Evolutionary conservation across 192 early-diverging fungal genomes (phyloP).

Genomic region (Allomyces javanicus): DNA sequence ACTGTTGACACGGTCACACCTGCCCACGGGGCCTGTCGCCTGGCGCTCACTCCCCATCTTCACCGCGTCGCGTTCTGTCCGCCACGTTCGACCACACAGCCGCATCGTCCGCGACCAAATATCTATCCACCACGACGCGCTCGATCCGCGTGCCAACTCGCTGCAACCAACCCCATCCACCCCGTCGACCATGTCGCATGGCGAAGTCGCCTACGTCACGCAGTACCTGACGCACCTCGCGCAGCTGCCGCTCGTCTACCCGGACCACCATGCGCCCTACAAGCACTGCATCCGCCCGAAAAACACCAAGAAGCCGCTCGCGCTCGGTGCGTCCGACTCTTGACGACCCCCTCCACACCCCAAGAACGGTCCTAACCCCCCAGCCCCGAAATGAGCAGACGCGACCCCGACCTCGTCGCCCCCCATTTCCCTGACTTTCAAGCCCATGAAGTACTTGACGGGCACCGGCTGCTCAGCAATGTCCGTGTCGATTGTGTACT

Average conservation of each 20-base stretch:
- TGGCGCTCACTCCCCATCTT: too few relatives aligned
- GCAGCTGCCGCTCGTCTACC: background rate
- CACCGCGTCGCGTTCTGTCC: too few relatives aligned
- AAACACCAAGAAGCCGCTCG: background rate
- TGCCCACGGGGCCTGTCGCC: too few relatives aligned
- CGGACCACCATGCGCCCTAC: background rate
- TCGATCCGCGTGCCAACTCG: too few relatives aligned
- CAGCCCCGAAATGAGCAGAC: background rate
- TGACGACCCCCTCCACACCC: background rate
- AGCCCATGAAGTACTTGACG: slow-evolving; percentile 14
- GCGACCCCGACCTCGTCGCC: background rate
- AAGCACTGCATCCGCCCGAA: background rate
- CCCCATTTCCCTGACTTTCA: background rate
- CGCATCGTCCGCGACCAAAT: too few relatives aligned
- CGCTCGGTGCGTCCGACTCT: background rate
- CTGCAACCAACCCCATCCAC: too few relatives aligned
- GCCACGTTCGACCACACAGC: too few relatives aligned
- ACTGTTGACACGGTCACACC: too few relatives aligned
- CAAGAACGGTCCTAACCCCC: slow-evolving; percentile 6
- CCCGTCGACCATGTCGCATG: background rate
- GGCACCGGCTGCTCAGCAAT: slow-evolving; percentile 20
- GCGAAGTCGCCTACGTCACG: background rate
- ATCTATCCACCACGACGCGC: too few relatives aligned
- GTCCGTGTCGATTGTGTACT: too few relatives aligned
- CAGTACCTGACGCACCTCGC: background rate